These are phyloP conservation scores for Adansonia digitata DNA, from an alignment of 345 rosid species.

Conservation along the genomic window DNA sequence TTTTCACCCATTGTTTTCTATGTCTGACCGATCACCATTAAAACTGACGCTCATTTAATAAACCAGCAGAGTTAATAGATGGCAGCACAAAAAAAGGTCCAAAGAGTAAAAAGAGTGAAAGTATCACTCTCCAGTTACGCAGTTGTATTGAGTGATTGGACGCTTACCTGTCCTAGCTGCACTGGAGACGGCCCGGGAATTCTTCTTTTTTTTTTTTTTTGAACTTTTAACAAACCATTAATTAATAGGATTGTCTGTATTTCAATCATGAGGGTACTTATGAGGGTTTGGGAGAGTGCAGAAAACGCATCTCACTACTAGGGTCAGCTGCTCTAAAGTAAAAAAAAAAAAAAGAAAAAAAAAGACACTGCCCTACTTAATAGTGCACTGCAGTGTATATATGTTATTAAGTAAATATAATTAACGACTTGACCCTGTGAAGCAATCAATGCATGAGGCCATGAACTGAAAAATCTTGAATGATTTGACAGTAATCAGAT, in stretches of 20 bases:
- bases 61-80: too few relatives aligned
- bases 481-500: too few relatives aligned
- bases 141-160: background rate
- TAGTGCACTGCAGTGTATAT: background rate
- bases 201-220: too few relatives aligned
- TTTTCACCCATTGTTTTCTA: too few relatives aligned
- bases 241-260: too few relatives aligned
- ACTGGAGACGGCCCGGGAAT: too few relatives aligned
- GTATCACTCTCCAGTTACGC: background rate
- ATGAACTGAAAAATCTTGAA: background rate
- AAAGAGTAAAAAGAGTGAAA: background rate
- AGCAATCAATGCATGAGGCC: constrained; percentile 6
- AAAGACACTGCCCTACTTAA: background rate
- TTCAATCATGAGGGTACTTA: too few relatives aligned
- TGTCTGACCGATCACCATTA: too few relatives aligned
- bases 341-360: too few relatives aligned
- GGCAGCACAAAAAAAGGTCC: background rate
- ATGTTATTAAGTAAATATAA: too few relatives aligned
- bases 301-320: background rate
- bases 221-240: too few relatives aligned
- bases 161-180: background rate
- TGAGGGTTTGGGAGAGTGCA: background rate
- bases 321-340: constrained; percentile 8
- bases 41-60: too few relatives aligned
- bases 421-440: background rate